A percentile compares a stretch with the other conserved stretches of the same genome.
These are phyloP conservation scores for Talaromyces borbonicus DNA, from an alignment of 495 filamentous ascomycete species.

Conservation along the genomic window DNA sequence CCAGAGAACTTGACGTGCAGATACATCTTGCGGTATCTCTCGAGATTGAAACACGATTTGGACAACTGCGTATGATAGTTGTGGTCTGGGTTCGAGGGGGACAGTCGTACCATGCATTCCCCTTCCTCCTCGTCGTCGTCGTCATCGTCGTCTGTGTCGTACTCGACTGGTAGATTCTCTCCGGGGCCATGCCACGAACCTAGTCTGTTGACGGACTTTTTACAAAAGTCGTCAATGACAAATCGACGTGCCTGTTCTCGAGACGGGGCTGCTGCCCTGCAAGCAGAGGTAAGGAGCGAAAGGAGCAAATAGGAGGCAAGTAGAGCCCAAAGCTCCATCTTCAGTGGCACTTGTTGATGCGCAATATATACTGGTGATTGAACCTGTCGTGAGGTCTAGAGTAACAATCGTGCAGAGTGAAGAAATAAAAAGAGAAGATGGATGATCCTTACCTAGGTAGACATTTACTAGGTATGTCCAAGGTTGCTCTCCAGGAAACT, in stretches of 20 bases:
- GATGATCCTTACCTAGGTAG: too few species aligned
- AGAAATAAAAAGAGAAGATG: too few species aligned
- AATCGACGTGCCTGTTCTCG: slow-evolving; percentile 18
- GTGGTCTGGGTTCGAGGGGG: slow-evolving; percentile 56
- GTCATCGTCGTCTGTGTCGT: slow-evolving; percentile 38
- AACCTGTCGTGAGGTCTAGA: too few species aligned
- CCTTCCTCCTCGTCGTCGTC: slow-evolving; percentile 21
- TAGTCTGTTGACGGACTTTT: slow-evolving; percentile 47
- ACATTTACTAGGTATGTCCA: too few species aligned
- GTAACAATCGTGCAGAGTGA: too few species aligned
- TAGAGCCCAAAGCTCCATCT: slow-evolving; percentile 1
- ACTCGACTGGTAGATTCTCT: slow-evolving; percentile 45
- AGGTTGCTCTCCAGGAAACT: too few species aligned
- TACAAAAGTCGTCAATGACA: slow-evolving; percentile 59
- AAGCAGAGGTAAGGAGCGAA: neutral
- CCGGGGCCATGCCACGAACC: slow-evolving; percentile 65
- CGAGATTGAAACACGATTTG: slow-evolving; percentile 48
- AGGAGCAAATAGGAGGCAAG: slow-evolving; percentile 4
- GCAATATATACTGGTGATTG: too few species aligned
- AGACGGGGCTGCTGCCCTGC: neutral
- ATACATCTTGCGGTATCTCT: slow-evolving; percentile 45
- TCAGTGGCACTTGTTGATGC: neutral
- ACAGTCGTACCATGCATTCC: slow-evolving; percentile 40
- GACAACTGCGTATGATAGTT: slow-evolving; percentile 59
- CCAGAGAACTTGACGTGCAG: slow-evolving; percentile 66